These are phyloP conservation scores for Macrocybe gigantea DNA, from an alignment of 768 basidiomycete genomes.

Conservation along the genomic window DNA sequence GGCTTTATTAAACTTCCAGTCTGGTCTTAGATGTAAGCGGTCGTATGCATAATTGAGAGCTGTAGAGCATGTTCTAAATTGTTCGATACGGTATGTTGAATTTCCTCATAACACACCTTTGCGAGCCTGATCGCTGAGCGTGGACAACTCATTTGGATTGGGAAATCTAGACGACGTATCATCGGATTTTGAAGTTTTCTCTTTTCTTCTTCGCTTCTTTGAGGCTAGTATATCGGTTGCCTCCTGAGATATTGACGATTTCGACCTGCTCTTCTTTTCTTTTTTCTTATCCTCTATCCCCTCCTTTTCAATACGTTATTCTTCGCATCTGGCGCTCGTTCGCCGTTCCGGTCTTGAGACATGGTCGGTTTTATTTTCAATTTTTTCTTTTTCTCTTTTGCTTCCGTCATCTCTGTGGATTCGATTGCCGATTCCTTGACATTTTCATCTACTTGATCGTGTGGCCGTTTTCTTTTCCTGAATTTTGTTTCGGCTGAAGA, in stretches of 20 bases:
- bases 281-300: constrained; percentile 2
- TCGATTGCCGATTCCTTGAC: constrained; percentile 3
- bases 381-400: not conserved
- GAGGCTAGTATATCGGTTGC: constrained; percentile 2
- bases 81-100: not conserved
- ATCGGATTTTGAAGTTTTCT: constrained; percentile 8
- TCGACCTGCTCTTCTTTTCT: constrained; percentile 17
- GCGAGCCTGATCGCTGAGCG: constrained; percentile 29
- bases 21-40: constrained; percentile 39
- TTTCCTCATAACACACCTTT: constrained; percentile 29
- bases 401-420: not conserved
- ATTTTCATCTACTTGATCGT: not conserved
- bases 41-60: constrained; percentile 48
- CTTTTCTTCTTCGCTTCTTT: constrained; percentile 13
- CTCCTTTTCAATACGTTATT: not conserved
- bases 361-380: not conserved
- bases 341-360: not conserved
- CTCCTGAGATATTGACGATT: constrained; percentile 4
- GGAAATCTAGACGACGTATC: constrained; percentile 25
- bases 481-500: not conserved
- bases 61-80: constrained; percentile 11
- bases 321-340: not conserved
- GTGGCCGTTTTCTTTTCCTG: not conserved
- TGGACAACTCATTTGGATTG: constrained; percentile 34
- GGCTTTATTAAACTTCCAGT: constrained; percentile 75